Evolutionary conservation across 1,284 basidiomycete genomes (phyloP), one percentile per base, ranked within the genome.

Genomic region (Golubevia pallescens): DNA sequence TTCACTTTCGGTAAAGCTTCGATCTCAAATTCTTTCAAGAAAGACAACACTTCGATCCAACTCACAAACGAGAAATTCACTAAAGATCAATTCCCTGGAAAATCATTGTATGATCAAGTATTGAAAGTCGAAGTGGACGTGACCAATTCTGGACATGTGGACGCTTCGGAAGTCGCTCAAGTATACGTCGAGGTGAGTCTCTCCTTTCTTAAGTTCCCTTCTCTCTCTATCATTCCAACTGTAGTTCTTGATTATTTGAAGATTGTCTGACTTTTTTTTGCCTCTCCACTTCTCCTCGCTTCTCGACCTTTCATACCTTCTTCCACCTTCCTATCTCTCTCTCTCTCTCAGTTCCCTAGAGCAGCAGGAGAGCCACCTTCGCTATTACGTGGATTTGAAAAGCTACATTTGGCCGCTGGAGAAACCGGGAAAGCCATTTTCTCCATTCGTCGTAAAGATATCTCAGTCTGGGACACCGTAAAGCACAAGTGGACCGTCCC

Each of bases 381-480:
- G 63, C 64, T 65, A 3, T 66, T 77, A 2, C 59, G 74, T 21
- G 73, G 73, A 16, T 77, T 77, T 57, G 69, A 74, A 19, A 68
- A 70, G 60, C 19, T 72, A 34, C 62, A 66, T 23, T 42, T 74
- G 28, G 2, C 61, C 19, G 23, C 66, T n/a, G 71, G 69, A n/a
- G 69, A 76, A 63, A 76, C 69, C 19, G 57, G 62, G 2, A 70
- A 62, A 53, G 70, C 65, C 10, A 56, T 32, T n/a, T 74, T 70
- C 23, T 62, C 67, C 58, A 38, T 75, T 48, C 69, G 69, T 53
- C 64, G 67, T 42, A 68, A 73, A 42, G 73, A 75, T 28, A 52
- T 74, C n/a, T 61, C 68, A 3, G 62, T 68, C 0, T 75, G 71
- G 71, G 66, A 63, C 24, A 67, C 63, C 1, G 6, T 57, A 21